phyloP scores from a whole-genome alignment of 1,284 basidiomycete species.

The Trichosporon sp. region DNA sequence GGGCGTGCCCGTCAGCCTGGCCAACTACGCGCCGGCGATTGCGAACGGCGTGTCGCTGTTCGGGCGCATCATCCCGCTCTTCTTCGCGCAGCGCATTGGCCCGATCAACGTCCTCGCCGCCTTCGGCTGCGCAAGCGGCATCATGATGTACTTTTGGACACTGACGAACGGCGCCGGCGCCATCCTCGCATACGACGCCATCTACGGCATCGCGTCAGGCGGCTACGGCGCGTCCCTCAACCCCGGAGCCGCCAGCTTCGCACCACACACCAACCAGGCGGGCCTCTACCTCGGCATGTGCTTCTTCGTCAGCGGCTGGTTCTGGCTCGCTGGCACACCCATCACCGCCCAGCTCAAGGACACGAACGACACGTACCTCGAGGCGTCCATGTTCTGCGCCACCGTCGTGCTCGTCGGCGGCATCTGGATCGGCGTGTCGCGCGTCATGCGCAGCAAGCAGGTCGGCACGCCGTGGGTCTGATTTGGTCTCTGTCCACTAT shows the following conservation, averaged over 20 bases:
- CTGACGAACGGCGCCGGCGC: constrained; percentile 17
- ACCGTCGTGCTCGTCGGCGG: constrained; percentile 18
- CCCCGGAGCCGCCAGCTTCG: constrained; percentile 32
- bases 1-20: constrained; percentile 25
- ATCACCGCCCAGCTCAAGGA: constrained; percentile 32
- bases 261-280: constrained; percentile 29
- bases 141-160: constrained; percentile 36
- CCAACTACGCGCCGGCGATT: constrained; percentile 34
- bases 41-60: constrained; percentile 34
- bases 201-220: constrained; percentile 35
- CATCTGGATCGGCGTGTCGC: background rate
- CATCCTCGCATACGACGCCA: constrained; percentile 29
- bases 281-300: constrained; percentile 40
- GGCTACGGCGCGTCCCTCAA: constrained; percentile 33
- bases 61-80: constrained; percentile 36
- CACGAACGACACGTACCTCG: constrained; percentile 26
- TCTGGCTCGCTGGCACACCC: constrained; percentile 35
- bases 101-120: constrained; percentile 37
- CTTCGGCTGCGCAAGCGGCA: constrained; percentile 22
- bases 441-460: constrained; percentile 10
- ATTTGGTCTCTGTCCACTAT: background rate
- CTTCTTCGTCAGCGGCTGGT: constrained; percentile 33
- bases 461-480: constrained; percentile 18
- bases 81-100: constrained; percentile 32
- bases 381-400: constrained; percentile 33